phyloP scores from a whole-genome alignment of 2,329 filamentous ascomycete genomes.

The Hypoxylon sp. region DNA sequence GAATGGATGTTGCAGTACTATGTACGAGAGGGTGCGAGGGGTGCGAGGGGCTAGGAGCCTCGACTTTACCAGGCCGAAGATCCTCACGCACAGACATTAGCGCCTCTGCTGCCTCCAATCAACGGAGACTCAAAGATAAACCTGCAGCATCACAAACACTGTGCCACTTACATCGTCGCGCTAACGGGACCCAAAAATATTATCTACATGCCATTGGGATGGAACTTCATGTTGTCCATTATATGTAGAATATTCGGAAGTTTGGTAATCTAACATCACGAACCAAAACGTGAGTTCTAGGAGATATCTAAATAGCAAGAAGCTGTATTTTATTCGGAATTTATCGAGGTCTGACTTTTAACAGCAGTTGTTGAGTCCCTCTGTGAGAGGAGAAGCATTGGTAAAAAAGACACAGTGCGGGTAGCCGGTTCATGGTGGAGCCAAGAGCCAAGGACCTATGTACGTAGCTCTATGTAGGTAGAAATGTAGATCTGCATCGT shows the following conservation, averaged over 20 bases:
- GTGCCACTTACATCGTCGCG: conserved; percentile 32
- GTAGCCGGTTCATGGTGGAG: conserved; percentile 31
- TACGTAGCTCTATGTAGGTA: conserved; percentile 4
- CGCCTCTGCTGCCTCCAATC: conserved; percentile 36
- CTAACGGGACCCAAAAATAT: conserved; percentile 13
- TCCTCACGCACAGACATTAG: conserved; percentile 35
- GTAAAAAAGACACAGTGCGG: conserved; percentile 9
- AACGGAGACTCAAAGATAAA: conserved; percentile 42
- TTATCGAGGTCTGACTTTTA: too few species aligned
- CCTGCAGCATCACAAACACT: conserved; percentile 43
- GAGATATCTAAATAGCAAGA: too few species aligned
- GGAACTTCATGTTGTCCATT: conserved; percentile 2
- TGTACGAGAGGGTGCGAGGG: too few species aligned
- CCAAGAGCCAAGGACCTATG: conserved; percentile 20
- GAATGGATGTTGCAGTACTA: conserved; percentile 14
- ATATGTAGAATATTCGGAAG: too few species aligned
- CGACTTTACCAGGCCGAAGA: conserved; percentile 23
- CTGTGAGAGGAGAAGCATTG: too few species aligned
- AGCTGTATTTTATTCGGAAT: too few species aligned
- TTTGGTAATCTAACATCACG: too few species aligned
- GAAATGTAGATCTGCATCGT: conserved; percentile 35
- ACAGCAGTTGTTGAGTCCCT: too few species aligned
- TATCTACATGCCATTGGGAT: not conserved
- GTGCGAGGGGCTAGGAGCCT: conserved; percentile 23
- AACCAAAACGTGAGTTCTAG: too few species aligned